Base-by-base conservation (phyloP, 2,329 filamentous ascomycete genomes). In the Penicillium sp. region DNA sequence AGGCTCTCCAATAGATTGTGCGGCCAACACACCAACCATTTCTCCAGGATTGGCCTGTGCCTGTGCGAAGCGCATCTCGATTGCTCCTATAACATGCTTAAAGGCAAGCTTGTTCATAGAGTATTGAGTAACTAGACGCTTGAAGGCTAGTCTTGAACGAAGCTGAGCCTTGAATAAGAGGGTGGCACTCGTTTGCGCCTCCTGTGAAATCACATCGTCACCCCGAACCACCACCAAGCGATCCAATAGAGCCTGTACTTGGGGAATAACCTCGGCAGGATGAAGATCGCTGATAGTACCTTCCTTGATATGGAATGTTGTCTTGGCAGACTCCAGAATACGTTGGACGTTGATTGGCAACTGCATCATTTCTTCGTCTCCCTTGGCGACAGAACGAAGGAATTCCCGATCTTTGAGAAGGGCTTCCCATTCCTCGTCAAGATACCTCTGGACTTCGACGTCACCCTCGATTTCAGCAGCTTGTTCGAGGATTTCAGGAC, bases 1-100 rank as follows among this genome's bases (percentile, higher is more conserved):
- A 42, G 94, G 94, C 75, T 99, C 94, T 78, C 94, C 94, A 71
- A 99, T 99, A 30, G 94, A 99, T 77, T 99, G 94, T 6, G 95
- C 94, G 61, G 94, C 94, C 67, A 99, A 79, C 21, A 99, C 94
- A 77, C 94, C 94, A 56, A 99, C 94, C 94, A 99, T 99, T 72
- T 99, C 95, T 70, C 95, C 94, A 48, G 94, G 93, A 65, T 86
- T 90, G 60, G 96, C 92, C 65, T 89, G 85, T 47, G 93, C 85
- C 66, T 89, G 87, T 35, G 89, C 84, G 83, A 96, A 99, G 60
- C 91, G 85, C 68, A 84, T 91, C 75, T 96, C 90, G 42, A 99
- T 80, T 65, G 96, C 92, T 63, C 94, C 94, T 40, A 99, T 74
- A 47, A 99, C 85, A 69, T 97, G 92, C 60, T 94, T 88, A 68